Base-by-base conservation (phyloP, 371 early-diverging fungal genomes). In the Chytridium lagenaria region DNA sequence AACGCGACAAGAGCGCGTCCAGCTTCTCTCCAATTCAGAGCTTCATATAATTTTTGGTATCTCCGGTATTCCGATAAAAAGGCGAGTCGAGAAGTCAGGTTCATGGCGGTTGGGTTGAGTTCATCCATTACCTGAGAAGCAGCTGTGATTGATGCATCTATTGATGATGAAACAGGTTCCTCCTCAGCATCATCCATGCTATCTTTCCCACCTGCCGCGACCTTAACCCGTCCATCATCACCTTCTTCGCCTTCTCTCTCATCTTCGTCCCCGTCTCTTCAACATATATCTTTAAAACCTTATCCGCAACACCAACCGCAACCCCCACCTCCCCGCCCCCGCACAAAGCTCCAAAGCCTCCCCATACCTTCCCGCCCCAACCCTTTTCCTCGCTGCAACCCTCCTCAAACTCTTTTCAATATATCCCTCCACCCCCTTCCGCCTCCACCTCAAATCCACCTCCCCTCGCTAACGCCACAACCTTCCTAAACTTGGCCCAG, bases 341-440 rank as follows among this genome's bases (percentile, higher is more conserved):
- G 36, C 63, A 30, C 36, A 63, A 31, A 12, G 36, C 26, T 63
- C 63, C 3, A 63, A 31, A 7, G 63, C 26, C 23, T 63, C 63
- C 10, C 63, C 63, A 26, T 31, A 23, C 63, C 36, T 36, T 2
- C 36, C 36, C 15, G 26, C 36, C 34, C 3, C 37, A 12, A 63
- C 33, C 36, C 31, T 63, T 15, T 36, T 63, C 63, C 63, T 30
- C 34, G 63, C 63, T 2, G 37, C 63, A 37, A 63, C 63, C 36
- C 63, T 30, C 12, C 36, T 12, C 30, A 63, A 36, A 3, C 63
- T 37, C 31, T 23, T 36, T 12, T 12, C 36, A 3, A 10, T 15
- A 3, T 19, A 15, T 15, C 3, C 34, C 12, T 63, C 34, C 2
- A 37, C 63, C 63, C 2, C 12, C 63, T 36, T 63, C 36, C 10